A percentile compares a stretch with the other conserved stretches of the same genome.
phyloP scores from a whole-genome alignment of 768 basidiomycete species.

The Rhizopogon rudus region DNA sequence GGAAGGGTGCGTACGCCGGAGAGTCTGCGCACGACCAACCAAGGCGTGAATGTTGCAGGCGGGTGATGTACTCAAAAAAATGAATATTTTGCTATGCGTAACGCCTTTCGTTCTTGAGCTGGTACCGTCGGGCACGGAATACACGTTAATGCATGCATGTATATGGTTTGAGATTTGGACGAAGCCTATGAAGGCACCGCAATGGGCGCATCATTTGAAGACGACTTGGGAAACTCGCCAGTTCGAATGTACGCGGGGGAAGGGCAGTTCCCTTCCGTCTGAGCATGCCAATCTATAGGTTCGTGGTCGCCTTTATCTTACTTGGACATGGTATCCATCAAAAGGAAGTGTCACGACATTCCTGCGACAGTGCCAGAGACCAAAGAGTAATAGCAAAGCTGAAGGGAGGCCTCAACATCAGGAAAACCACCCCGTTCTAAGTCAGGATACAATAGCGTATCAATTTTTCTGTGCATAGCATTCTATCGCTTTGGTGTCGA shows the following conservation, averaged over 20 bases:
- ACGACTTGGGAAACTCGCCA: slow-evolving; percentile 11
- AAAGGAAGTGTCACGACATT: slow-evolving; percentile 17
- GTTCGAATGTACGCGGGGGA: slow-evolving; percentile 16
- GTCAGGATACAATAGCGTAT: slow-evolving; percentile 15
- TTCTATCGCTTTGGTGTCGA: neutral
- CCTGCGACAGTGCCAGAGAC: slow-evolving; percentile 20
- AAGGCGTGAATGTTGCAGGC: slow-evolving; percentile 24
- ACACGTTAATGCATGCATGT: slow-evolving; percentile 20
- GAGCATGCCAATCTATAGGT: slow-evolving; percentile 22
- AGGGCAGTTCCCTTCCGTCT: slow-evolving; percentile 17
- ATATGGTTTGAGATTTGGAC: slow-evolving; percentile 17
- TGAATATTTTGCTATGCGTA: slow-evolving; percentile 19
- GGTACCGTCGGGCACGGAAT: slow-evolving; percentile 15
- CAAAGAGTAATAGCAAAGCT: slow-evolving; percentile 17
- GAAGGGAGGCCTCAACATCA: slow-evolving; percentile 14
- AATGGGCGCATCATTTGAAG: slow-evolving; percentile 2
- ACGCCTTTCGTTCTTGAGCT: slow-evolving; percentile 14
- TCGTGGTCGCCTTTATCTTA: slow-evolving; percentile 17
- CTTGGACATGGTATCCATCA: slow-evolving; percentile 17
- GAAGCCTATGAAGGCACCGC: slow-evolving; percentile 21
- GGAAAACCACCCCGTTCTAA: neutral
- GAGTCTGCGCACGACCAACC: slow-evolving; percentile 1
- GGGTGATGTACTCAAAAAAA: slow-evolving; percentile 20
- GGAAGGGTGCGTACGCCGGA: neutral
- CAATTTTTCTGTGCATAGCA: slow-evolving; percentile 8